Percentiles rank a stretch among this genome's conserved stretches.
These are phyloP conservation scores for Urochloa ruziziensis DNA, from an alignment of 176 grass and related monocot genomes.

Conservation along the genomic window DNA sequence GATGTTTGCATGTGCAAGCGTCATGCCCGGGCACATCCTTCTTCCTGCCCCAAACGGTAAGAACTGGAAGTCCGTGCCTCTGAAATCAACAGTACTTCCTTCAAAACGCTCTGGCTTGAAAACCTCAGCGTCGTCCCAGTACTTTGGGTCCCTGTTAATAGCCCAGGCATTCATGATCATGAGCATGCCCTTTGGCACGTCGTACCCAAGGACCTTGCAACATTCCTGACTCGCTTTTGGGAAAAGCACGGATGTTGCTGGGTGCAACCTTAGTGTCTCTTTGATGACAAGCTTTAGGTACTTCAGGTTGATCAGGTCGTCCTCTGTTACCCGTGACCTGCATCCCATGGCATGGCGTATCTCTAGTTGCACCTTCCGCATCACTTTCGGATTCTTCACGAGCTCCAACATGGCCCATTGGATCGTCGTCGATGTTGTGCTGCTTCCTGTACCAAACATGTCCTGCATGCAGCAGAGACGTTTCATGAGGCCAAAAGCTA, in stretches of 20 bases:
- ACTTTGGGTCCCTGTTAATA: constrained; percentile 5
- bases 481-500: not conserved
- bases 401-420: constrained; percentile 34
- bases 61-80: constrained; percentile 14
- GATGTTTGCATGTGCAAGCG: not conserved
- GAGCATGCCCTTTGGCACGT: not conserved
- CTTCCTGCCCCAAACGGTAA: not conserved
- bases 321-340: not conserved
- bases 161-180: constrained; percentile 1
- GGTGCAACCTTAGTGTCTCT: not conserved
- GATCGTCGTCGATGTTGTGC: not conserved
- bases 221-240: constrained; percentile 3
- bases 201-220: not conserved
- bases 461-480: not conserved
- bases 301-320: not conserved
- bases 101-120: constrained; percentile 26
- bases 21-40: constrained; percentile 8
- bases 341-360: not conserved
- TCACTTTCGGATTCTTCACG: not conserved
- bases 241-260: not conserved
- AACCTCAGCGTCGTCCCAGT: not conserved
- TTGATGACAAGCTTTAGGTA: constrained; percentile 19
- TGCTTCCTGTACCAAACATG: not conserved
- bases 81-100: not conserved
- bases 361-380: not conserved